These are phyloP conservation scores for Croton setiger DNA, from an alignment of 441 rosid genomes.

Conservation along the genomic window DNA sequence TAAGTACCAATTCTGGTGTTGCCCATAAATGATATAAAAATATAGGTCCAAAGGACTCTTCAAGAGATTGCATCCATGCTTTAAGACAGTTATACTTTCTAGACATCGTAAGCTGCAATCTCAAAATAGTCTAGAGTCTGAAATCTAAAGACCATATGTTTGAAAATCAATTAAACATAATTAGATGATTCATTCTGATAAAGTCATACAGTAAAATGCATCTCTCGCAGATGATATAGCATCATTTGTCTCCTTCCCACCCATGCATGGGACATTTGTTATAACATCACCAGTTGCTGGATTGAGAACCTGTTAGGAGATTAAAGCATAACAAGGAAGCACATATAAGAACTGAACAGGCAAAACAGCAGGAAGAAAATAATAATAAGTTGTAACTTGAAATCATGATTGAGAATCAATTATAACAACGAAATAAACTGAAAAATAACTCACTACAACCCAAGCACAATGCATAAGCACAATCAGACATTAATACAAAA, in stretches of 20 bases:
- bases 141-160: neutral
- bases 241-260: conserved; percentile 74
- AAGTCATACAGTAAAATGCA: conserved; percentile 65
- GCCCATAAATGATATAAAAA: neutral
- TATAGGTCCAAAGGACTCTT: neutral
- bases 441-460: neutral
- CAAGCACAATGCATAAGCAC: neutral
- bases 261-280: conserved; percentile 81
- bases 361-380: neutral
- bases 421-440: neutral
- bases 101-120: neutral
- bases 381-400: neutral
- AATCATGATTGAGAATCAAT: neutral
- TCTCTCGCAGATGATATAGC: conserved; percentile 82
- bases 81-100: neutral
- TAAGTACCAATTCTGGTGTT: neutral
- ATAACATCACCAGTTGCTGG: conserved; percentile 85
- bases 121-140: neutral
- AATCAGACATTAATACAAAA: neutral
- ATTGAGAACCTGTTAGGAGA: conserved; percentile 62
- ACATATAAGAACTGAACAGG: neutral
- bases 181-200: neutral
- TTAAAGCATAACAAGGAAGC: conserved; percentile 2
- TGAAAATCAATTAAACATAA: neutral
- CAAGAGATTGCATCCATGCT: neutral